Percentiles rank a stretch among this genome's conserved stretches.
Evolutionary conservation across 176 grass and related monocot genomes (phyloP).

Genomic region (Coix lacrymajobi): DNA sequence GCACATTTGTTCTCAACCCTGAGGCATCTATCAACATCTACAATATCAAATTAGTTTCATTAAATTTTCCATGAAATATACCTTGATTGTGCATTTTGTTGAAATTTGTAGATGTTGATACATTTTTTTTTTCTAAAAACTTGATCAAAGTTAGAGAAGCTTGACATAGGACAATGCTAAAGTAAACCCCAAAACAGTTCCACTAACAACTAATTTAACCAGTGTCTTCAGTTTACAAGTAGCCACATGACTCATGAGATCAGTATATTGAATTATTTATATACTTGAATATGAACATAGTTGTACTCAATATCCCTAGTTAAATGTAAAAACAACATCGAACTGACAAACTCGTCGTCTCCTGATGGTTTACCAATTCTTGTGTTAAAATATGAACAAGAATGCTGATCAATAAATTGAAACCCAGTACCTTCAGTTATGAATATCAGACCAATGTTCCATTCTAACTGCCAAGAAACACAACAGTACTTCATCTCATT

Average conservation of each 20-base stretch:
- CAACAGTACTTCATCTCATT: not conserved
- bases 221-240: not conserved
- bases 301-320: not conserved
- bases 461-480: not conserved
- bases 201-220: not conserved
- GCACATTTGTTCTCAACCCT: no score
- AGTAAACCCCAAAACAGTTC: not conserved
- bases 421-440: not conserved
- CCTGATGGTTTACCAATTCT: slow-evolving; percentile 2
- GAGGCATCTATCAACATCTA: not conserved
- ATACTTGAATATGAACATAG: slow-evolving; percentile 1
- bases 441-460: not conserved
- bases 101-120: not conserved
- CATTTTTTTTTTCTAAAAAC: not conserved
- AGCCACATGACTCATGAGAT: not conserved
- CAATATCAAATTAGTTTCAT: not conserved
- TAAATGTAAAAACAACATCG: not conserved
- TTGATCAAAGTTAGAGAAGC: not conserved
- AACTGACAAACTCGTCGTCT: not conserved
- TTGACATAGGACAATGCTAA: not conserved
- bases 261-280: not conserved
- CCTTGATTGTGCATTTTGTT: not conserved
- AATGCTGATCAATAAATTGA: not conserved
- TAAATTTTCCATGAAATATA: not conserved
- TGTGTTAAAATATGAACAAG: not conserved